Percentiles rank a stretch among this genome's conserved stretches.
Evolutionary conservation across 1,139 yeast species (phyloP).

Genomic region (Geotrichum australiense): DNA sequence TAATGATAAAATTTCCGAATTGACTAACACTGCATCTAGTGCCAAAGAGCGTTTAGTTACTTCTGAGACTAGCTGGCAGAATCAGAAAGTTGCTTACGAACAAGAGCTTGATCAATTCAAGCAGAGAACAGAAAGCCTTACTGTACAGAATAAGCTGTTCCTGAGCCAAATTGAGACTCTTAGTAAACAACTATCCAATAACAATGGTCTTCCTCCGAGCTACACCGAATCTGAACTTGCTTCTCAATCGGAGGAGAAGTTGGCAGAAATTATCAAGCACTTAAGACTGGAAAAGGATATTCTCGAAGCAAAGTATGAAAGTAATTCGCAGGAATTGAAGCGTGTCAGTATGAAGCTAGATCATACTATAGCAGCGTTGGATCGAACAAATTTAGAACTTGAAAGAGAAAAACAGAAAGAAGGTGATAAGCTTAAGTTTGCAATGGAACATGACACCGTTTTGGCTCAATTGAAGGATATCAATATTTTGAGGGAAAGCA

Average conservation of each 20-base stretch:
- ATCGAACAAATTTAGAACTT: constrained; percentile 31
- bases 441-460: constrained; percentile 46
- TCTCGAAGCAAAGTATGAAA: constrained; percentile 52
- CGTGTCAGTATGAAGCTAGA: constrained; percentile 38
- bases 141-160: constrained; percentile 59
- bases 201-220: constrained; percentile 11
- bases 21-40: constrained; percentile 34
- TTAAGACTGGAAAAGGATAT: constrained; percentile 75
- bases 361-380: constrained; percentile 30
- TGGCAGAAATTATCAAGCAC: constrained; percentile 53
- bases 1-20: constrained; percentile 35
- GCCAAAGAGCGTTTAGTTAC: constrained; percentile 32
- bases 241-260: constrained; percentile 32
- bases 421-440: constrained; percentile 29
- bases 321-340: constrained; percentile 44
- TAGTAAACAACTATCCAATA: constrained; percentile 20
- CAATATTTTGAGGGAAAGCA: constrained; percentile 67
- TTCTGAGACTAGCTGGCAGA: constrained; percentile 42
- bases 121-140: constrained; percentile 48
- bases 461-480: constrained; percentile 59
- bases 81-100: constrained; percentile 41
- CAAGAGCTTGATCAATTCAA: constrained; percentile 47
- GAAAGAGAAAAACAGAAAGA: constrained; percentile 24
- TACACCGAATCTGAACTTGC: constrained; percentile 19
- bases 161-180: constrained; percentile 60